Base-by-base conservation (phyloP, 2,329 filamentous ascomycete species). In the Scytalidium lignicola region DNA sequence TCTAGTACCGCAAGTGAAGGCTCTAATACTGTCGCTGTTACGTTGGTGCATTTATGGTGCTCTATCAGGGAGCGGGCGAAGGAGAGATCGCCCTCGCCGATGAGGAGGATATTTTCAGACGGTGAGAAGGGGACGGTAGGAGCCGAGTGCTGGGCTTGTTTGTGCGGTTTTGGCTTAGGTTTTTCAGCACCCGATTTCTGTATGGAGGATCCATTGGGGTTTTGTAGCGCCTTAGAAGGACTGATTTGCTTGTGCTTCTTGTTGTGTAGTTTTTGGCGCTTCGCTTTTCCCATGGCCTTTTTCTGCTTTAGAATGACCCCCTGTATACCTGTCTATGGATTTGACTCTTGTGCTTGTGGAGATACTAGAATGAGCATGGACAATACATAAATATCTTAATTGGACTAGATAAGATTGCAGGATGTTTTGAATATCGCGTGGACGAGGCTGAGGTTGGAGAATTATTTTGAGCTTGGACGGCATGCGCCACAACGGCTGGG, bases 41-140 rank as follows among this genome's bases (percentile, higher is more conserved):
- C 66, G 60, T 83, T 74, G 51, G 71, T 75, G 70, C 83, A 88
- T 56, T 73, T 75, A 68, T 90, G 85, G 60, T 85, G 74, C 47
- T 75, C 67, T 46, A 85, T 74, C 2, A 92, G 74, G 2, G 81
- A 83, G 22, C 78, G 76, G 12, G 87, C 79, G 65, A 90, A 92
- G 64, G 85, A 90, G 62, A 93, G 80, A 67, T 95, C 88, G 56
- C 82, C 88, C 64, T 93, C 88, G 60, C 88, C 88, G 46, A 92
- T 70, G 2, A 92, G 78, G 6, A 93, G 80, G 54, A 92, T 89
- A 58, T 77, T 71, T 56, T 90, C 81, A 58, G 78, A 69, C 37
- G 78, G 70, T 20, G 74, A 66, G 67, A 92, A 91, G 15, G 88
- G 88, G 19, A 91, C 82, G 3, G 72, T 78, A 20, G 75, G 81